Conservation (phyloP, 192 early-diverging fungal genomes). For the Backusella sp. region DNA sequence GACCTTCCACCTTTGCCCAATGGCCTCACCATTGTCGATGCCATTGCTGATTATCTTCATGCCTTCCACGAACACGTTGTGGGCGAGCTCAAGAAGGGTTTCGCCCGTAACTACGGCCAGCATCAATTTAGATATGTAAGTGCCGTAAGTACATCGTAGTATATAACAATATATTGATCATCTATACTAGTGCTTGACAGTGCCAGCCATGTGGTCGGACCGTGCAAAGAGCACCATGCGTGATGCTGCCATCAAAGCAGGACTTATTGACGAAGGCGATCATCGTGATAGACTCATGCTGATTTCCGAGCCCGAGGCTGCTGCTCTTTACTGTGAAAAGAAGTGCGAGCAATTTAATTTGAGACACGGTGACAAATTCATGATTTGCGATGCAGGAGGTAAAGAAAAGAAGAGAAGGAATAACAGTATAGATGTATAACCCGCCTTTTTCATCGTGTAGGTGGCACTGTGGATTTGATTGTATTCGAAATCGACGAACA, state of each 20-base stretch:
- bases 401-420: constrained; percentile 21
- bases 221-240: constrained; percentile 53
- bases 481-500: constrained; percentile 53
- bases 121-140: constrained; percentile 44
- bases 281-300: constrained; percentile 48
- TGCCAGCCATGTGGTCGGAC: constrained; percentile 56
- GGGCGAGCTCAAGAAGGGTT: constrained; percentile 45
- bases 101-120: constrained; percentile 41
- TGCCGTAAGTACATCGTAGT: too few relatives aligned
- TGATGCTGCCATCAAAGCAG: constrained; percentile 54
- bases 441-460: not conserved
- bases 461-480: constrained; percentile 56
- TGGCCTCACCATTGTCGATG: constrained; percentile 43
- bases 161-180: too few relatives aligned
- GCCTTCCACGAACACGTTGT: constrained; percentile 49
- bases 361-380: constrained; percentile 50
- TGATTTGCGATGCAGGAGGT: constrained; percentile 58
- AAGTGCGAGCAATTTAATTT: constrained; percentile 53
- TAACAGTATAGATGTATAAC: constrained; percentile 30
- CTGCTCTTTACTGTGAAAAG: constrained; percentile 54
- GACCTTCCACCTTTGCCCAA: constrained; percentile 36
- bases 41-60: constrained; percentile 51
- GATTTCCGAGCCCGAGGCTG: constrained; percentile 53
- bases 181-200: constrained; percentile 38
- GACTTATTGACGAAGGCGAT: constrained; percentile 43